Conservation (phyloP, 352 stramenopile genomes). For the Pythium periplocum region DNA sequence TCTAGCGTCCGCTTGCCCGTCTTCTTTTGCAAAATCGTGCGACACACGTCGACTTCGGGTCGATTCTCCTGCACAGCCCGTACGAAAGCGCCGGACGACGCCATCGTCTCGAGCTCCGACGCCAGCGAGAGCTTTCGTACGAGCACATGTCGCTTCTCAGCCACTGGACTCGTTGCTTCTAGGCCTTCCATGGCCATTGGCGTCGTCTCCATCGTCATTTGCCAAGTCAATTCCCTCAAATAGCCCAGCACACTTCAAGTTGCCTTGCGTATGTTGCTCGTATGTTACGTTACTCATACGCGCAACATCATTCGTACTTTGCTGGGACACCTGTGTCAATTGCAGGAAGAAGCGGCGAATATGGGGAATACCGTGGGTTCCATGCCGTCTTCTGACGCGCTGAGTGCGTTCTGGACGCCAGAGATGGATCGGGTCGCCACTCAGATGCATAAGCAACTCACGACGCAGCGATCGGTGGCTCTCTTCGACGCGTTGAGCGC, state of each 20-base stretch:
- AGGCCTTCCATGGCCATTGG: too few relatives aligned
- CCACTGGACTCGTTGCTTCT: too few relatives aligned
- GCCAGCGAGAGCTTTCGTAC: slow-evolving; percentile 21
- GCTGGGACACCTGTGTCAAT: background rate
- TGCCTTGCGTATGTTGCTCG: too few relatives aligned
- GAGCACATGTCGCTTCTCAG: background rate
- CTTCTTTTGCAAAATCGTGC: slow-evolving; percentile 45
- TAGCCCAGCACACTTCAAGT: too few relatives aligned
- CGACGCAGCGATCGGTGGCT: slow-evolving; percentile 11
- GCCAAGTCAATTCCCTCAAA: too few relatives aligned
- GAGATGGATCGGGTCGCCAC: slow-evolving; percentile 1
- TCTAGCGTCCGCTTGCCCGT: slow-evolving; percentile 57
- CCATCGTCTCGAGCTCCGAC: slow-evolving; percentile 24
- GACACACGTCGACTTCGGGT: slow-evolving; percentile 42
- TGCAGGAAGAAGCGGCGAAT: background rate
- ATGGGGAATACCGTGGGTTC: slow-evolving; percentile 3
- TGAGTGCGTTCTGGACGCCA: background rate
- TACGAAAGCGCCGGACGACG: slow-evolving; percentile 19
- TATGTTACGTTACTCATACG: background rate
- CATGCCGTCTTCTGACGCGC: background rate
- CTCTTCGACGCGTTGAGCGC: slow-evolving; percentile 16
- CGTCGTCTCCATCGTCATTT: too few relatives aligned
- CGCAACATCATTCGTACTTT: background rate
- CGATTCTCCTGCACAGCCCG: slow-evolving; percentile 29
- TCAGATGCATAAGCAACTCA: slow-evolving; percentile 13